Base-by-base conservation (phyloP, 2,329 filamentous ascomycete species). In the Phoma sp. region DNA sequence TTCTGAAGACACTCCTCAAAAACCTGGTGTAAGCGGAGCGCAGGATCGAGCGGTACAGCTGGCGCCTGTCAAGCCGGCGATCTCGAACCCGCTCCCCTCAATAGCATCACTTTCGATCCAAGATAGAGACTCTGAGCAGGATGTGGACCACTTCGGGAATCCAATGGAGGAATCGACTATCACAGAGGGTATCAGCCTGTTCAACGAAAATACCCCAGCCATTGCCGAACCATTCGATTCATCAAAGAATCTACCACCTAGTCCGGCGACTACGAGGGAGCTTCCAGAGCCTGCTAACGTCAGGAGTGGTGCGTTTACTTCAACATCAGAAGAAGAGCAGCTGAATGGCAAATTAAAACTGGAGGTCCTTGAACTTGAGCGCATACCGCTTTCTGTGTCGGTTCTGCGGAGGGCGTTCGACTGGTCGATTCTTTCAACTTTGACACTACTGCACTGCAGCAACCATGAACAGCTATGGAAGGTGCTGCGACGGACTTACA, bases 391-490 rank as follows among this genome's bases (percentile, higher is more conserved):
- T n/a, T 92, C 88, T 1, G 82, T 91, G 37, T 81, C 86, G 8
- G 85, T 91, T n/a, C 80, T 92, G 50, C 82, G 86, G 41, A 84
- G 84, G 57, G 88, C 85, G 1, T 82, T 95, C 37, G 90, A 95
- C 74, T 95, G 90, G 90, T 85, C 85, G 1, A 79, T 82, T 9
- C 74, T 95, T 47, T 90, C 86, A 2, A 88, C 80, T 15, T 75
- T 95, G 45, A 94, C 91, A 0, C 82, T 95, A 19, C 82, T 95
- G 40, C 82, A 88, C 58, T 95, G 91, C 69, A 80, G 82, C 31
- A 85, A 90, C 47, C 87, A 92, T 67, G 89, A 93, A 56, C 82
- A 84, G 52, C 79, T 95, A 2, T 95, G 90, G 90, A 88, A 87
- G 66, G 83, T 86, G 47, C 80, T 95, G 13, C 85, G 86, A 44